These are phyloP conservation scores for Heliosperma pusillum DNA, from an alignment of 148 eudicot species.

Conservation along the genomic window DNA sequence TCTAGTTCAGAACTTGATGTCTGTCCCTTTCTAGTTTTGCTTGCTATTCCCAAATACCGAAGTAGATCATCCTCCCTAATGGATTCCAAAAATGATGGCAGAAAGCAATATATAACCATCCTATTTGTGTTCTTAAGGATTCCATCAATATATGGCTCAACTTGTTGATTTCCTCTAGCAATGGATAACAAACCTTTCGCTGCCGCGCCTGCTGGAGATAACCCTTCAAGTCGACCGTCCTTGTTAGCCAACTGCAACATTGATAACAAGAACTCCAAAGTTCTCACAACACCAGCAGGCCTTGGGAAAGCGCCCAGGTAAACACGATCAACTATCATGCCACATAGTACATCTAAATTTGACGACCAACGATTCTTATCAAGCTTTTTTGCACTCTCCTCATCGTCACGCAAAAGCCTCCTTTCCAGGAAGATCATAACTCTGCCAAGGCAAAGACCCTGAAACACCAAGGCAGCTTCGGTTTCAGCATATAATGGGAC, in stretches of 20 bases:
- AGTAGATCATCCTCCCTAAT: constrained; percentile 83
- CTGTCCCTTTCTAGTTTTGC: constrained; percentile 40
- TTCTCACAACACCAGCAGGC: constrained; percentile 70
- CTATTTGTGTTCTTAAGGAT: constrained; percentile 86
- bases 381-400: constrained; percentile 81
- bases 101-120: constrained; percentile 78
- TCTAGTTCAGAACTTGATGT: constrained; percentile 33
- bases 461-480: constrained; percentile 83
- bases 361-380: constrained; percentile 89
- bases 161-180: constrained; percentile 87
- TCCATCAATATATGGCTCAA: constrained; percentile 78
- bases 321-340: constrained; percentile 90
- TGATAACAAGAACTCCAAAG: constrained; percentile 86
- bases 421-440: constrained; percentile 94
- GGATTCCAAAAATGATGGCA: constrained; percentile 72
- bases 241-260: constrained; percentile 98
- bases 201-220: constrained; percentile 39
- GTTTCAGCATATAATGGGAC: constrained; percentile 77
- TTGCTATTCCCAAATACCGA: constrained; percentile 55
- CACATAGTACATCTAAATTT: constrained; percentile 78
- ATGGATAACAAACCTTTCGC: constrained; percentile 79
- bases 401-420: constrained; percentile 92
- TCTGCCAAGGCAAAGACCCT: constrained; percentile 94
- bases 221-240: constrained; percentile 87
- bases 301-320: constrained; percentile 98